Evolutionary conservation across 495 filamentous ascomycete genomes (phyloP).

Genomic region (Tuber melanosporum): DNA sequence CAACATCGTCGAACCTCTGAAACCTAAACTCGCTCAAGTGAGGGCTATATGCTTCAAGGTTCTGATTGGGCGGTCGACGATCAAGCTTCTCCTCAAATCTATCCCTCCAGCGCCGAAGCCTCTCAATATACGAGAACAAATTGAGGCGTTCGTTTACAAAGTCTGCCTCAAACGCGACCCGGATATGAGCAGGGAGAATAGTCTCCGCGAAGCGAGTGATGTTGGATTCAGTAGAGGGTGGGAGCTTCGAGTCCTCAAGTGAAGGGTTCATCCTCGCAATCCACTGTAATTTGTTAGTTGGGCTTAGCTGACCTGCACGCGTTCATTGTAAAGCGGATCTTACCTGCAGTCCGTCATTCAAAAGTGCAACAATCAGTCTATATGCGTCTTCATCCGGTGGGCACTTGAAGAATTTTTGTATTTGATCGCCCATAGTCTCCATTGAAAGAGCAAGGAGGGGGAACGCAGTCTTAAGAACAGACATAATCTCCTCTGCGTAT

Average conservation of each 20-base stretch:
- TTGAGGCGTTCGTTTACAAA: constrained; percentile 90
- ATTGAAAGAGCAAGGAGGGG: constrained; percentile 92
- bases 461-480: constrained; percentile 88
- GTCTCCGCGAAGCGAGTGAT: constrained; percentile 96
- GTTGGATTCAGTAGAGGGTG: constrained; percentile 82
- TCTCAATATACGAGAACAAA: constrained; percentile 96
- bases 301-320: neutral
- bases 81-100: constrained; percentile 98
- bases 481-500: constrained; percentile 89
- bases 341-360: constrained; percentile 77
- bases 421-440: constrained; percentile 99
- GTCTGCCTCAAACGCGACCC: constrained; percentile 89
- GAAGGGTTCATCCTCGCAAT: constrained; percentile 78
- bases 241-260: constrained; percentile 84
- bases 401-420: constrained; percentile 97
- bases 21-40: constrained; percentile 94
- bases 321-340: constrained; percentile 46
- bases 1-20: constrained; percentile 96
- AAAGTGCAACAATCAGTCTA: constrained; percentile 88
- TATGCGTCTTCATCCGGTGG: constrained; percentile 98
- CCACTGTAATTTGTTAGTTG: constrained; percentile 46
- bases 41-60: constrained; percentile 75
- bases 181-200: constrained; percentile 84
- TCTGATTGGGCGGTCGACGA: constrained; percentile 59
- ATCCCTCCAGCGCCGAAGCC: constrained; percentile 90